Percentiles rank a stretch among this genome's conserved stretches.
phyloP scores from a whole-genome alignment of 768 basidiomycete species.

The Amanita inopinata region DNA sequence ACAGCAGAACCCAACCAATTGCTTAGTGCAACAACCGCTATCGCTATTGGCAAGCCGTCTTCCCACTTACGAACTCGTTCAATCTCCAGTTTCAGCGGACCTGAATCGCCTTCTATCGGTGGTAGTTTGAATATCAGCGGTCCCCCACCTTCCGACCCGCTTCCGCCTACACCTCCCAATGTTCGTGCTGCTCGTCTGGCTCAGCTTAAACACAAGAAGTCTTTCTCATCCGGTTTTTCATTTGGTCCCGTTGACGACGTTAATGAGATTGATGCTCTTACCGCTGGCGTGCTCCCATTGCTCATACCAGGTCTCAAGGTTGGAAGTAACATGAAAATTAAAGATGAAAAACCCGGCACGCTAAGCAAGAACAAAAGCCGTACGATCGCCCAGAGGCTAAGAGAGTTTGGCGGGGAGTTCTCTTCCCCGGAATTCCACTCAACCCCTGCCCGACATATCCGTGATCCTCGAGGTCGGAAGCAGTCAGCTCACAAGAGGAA shows the following conservation, averaged over 20 bases:
- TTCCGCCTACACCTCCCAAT: constrained; percentile 69
- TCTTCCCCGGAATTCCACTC: constrained; percentile 51
- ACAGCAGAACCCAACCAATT: constrained; percentile 23
- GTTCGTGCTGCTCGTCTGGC: constrained; percentile 49
- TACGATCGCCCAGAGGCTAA: constrained; percentile 23
- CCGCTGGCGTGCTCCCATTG: constrained; percentile 57
- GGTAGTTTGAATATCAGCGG: constrained; percentile 27
- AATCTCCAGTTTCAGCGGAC: constrained; percentile 37
- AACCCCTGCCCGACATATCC: constrained; percentile 39
- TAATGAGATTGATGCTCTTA: constrained; percentile 63
- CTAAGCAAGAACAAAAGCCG: constrained; percentile 32
- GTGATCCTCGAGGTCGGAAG: constrained; percentile 29
- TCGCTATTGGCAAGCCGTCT: constrained; percentile 19
- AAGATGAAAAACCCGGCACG: constrained; percentile 30
- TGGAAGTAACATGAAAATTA: constrained; percentile 46
- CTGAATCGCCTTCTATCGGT: constrained; percentile 28
- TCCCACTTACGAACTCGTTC: constrained; percentile 57
- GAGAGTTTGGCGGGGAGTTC: constrained; percentile 41
- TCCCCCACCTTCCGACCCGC: constrained; percentile 57
- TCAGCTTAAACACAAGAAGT: constrained; percentile 48
- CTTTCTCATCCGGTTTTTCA: constrained; percentile 54
- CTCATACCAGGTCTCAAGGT: constrained; percentile 58
- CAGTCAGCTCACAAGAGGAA: constrained; percentile 46
- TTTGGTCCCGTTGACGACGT: constrained; percentile 47
- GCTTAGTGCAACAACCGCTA: constrained; percentile 28